Percentiles rank a stretch among this genome's conserved stretches.
Conservation (phyloP, 192 early-diverging fungal genomes). For the Linnemannia elongata region DNA sequence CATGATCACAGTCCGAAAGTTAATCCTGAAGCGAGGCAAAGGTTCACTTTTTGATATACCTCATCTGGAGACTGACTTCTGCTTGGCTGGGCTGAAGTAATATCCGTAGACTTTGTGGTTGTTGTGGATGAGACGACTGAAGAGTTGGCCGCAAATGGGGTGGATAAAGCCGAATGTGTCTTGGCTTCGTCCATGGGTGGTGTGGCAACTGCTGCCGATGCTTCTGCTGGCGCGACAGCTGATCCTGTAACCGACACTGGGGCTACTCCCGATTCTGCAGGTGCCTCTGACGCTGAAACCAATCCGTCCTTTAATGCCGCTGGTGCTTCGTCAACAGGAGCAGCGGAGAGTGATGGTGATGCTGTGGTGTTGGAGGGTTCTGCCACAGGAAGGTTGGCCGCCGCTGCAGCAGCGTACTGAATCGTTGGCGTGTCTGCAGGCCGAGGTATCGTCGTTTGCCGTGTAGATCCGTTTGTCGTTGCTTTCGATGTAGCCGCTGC, state of each 20-base stretch:
- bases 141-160: neutral
- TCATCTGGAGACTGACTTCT: slow-evolving; percentile 13
- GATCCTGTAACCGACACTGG: slow-evolving; percentile 29
- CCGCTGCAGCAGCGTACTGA: slow-evolving; percentile 38
- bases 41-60: neutral
- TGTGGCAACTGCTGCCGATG: neutral
- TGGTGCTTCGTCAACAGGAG: neutral
- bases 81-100: slow-evolving; percentile 6
- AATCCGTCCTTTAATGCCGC: neutral
- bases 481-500: slow-evolving; percentile 4
- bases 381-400: slow-evolving; percentile 40
- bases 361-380: slow-evolving; percentile 30
- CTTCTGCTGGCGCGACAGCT: neutral
- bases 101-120: slow-evolving; percentile 11
- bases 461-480: neutral
- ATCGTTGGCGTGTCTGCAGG: slow-evolving; percentile 28
- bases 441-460: slow-evolving; percentile 14
- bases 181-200: neutral
- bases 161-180: neutral
- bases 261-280: slow-evolving; percentile 15
- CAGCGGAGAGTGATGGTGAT: slow-evolving; percentile 44
- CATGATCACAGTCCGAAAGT: neutral
- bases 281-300: slow-evolving; percentile 39
- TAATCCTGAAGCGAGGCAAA: neutral
- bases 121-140: neutral